phyloP scores from a whole-genome alignment of 768 basidiomycete genomes.

The Pleurotus tuoliensis region DNA sequence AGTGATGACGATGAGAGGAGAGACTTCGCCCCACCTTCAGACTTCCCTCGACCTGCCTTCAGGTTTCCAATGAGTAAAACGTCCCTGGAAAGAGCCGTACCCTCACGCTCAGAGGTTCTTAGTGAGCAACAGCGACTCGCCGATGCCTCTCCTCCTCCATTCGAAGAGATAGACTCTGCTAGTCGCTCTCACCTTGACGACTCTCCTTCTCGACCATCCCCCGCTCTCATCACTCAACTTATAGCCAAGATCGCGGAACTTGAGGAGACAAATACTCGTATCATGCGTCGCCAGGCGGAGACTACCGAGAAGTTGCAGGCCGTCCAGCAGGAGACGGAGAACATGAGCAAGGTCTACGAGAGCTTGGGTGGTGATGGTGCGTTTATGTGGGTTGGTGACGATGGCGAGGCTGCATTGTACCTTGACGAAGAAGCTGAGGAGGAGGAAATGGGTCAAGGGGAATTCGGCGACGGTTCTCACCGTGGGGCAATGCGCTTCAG shows the following conservation, averaged over 20 bases:
- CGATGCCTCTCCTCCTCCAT: neutral
- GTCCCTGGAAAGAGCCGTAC: neutral
- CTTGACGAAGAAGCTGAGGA: slow-evolving; percentile 16
- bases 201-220: slow-evolving; percentile 42
- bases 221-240: slow-evolving; percentile 64
- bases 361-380: slow-evolving; percentile 46
- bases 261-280: slow-evolving; percentile 66
- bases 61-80: neutral
- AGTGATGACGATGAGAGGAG: slow-evolving; percentile 30
- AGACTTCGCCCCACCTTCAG: slow-evolving; percentile 54
- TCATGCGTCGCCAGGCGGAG: slow-evolving; percentile 59
- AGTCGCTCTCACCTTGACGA: neutral
- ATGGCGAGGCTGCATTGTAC: slow-evolving; percentile 38
- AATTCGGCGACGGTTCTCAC: slow-evolving; percentile 20
- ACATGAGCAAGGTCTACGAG: slow-evolving; percentile 68
- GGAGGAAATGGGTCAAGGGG: slow-evolving; percentile 27
- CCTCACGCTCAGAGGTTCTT: neutral
- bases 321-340: slow-evolving; percentile 69
- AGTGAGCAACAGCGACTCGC: neutral
- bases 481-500: slow-evolving; percentile 41
- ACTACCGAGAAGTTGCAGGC: slow-evolving; percentile 60
- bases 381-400: slow-evolving; percentile 30
- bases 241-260: slow-evolving; percentile 73
- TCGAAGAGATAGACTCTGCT: neutral
- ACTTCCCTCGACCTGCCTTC: neutral